Conservation (phyloP, 768 basidiomycete genomes). For the Lactarius vividus region DNA sequence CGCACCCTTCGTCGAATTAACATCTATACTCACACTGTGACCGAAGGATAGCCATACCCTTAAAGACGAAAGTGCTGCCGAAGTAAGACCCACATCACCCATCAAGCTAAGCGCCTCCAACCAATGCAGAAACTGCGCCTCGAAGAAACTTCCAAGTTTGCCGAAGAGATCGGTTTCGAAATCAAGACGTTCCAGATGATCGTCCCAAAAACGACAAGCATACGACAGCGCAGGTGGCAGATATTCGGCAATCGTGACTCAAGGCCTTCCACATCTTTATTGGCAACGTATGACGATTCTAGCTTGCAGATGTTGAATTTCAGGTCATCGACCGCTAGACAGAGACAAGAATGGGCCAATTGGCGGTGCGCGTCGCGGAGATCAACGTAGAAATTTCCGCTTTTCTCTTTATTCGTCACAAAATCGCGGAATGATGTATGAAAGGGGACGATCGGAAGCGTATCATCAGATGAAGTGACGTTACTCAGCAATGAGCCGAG, state of each 20-base stretch:
- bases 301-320: constrained; percentile 13
- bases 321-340: not conserved
- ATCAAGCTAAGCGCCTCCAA: too few species aligned
- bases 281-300: not conserved
- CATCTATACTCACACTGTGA: too few species aligned
- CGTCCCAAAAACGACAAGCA: constrained; percentile 7
- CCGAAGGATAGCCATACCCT: too few species aligned
- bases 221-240: not conserved
- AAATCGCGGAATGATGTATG: constrained; percentile 3
- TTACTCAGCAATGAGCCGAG: constrained; percentile 9
- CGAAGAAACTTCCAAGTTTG: too few species aligned
- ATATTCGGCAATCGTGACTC: not conserved
- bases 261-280: constrained; percentile 1
- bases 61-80: too few species aligned
- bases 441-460: constrained; percentile 5
- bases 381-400: not conserved
- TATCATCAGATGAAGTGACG: not conserved
- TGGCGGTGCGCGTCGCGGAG: not conserved
- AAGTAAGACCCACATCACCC: too few species aligned
- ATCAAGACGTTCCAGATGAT: not conserved
- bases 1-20: too few species aligned
- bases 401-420: not conserved
- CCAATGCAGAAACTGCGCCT: too few species aligned
- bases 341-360: not conserved
- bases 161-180: not conserved